Percentiles rank a stretch among this genome's conserved stretches.
Conservation (phyloP, 164 flowering plant species). For the Saururus chinensis region DNA sequence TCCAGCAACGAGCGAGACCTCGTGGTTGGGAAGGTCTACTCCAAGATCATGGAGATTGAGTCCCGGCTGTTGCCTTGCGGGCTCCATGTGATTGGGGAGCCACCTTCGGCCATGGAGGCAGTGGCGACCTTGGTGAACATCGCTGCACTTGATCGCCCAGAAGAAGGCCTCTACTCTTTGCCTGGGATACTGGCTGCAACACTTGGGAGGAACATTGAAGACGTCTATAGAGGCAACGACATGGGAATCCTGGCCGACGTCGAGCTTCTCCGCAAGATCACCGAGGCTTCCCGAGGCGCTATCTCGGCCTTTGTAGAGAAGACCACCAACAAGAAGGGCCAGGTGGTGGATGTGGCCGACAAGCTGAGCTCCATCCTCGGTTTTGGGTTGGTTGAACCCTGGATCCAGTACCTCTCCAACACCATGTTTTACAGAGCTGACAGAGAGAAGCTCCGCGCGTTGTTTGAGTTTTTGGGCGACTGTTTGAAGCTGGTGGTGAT, state of each 20-base stretch:
- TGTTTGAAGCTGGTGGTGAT: conserved; percentile 86
- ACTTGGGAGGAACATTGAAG: conserved; percentile 75
- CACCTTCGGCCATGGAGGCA: conserved; percentile 98
- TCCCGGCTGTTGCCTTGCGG: conserved; percentile 94
- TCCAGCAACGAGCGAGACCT: conserved; percentile 64
- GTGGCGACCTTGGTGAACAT: conserved; percentile 97
- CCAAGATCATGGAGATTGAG: conserved; percentile 99
- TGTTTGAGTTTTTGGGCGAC: conserved; percentile 71
- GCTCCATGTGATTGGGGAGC: conserved; percentile 96
- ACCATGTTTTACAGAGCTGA: conserved; percentile 79
- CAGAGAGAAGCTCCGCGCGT: conserved; percentile 60
- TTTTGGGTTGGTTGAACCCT: conserved; percentile 82
- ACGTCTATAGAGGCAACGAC: conserved; percentile 77
- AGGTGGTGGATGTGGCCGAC: conserved; percentile 73
- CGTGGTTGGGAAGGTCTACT: conserved; percentile 87
- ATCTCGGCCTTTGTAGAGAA: conserved; percentile 63
- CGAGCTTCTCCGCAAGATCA: conserved; percentile 78
- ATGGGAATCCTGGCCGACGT: conserved; percentile 81
- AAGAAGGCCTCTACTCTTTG: conserved; percentile 66
- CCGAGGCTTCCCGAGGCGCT: conserved; percentile 89
- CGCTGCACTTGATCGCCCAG: conserved; percentile 91
- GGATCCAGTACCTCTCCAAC: conserved; percentile 77
- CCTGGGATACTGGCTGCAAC: conserved; percentile 75
- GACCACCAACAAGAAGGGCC: conserved; percentile 84
- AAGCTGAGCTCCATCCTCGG: conserved; percentile 76